Evolutionary conservation across 352 stramenopile species (phyloP).

Genomic region (Thraustochytrium sp.): DNA sequence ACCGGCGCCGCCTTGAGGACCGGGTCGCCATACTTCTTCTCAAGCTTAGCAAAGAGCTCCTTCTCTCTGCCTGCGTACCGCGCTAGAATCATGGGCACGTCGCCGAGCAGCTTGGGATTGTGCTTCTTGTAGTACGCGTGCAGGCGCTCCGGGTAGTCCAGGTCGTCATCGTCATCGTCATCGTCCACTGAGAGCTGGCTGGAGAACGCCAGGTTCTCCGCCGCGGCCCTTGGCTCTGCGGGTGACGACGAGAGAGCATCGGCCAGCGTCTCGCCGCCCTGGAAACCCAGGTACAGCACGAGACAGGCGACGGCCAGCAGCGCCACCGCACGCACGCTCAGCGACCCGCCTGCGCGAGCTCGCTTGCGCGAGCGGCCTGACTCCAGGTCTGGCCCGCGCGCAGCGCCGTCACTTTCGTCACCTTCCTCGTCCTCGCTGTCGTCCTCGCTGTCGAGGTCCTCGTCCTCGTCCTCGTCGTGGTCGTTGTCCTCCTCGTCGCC

Average conservation of each 20-base stretch:
- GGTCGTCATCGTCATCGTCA: background rate
- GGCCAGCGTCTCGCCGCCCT: background rate
- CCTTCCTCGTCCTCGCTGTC: background rate
- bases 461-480: background rate
- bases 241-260: background rate
- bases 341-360: background rate
- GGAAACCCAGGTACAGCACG: background rate
- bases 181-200: background rate
- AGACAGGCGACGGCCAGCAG: background rate
- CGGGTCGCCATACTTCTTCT: constrained; percentile 44
- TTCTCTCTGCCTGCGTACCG: constrained; percentile 31
- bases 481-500: background rate
- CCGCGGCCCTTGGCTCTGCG: background rate
- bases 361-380: background rate
- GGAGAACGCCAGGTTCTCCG: background rate
- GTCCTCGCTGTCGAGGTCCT: background rate
- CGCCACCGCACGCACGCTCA: background rate
- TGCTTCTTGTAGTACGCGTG: constrained; percentile 43
- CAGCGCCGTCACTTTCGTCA: no score
- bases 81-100: constrained; percentile 30
- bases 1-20: background rate
- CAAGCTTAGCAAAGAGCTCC: constrained; percentile 42
- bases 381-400: no score
- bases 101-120: constrained; percentile 14
- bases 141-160: constrained; percentile 28